These are phyloP conservation scores for Dispira parvispora DNA, from an alignment of 192 early-diverging fungal genomes.

Conservation along the genomic window DNA sequence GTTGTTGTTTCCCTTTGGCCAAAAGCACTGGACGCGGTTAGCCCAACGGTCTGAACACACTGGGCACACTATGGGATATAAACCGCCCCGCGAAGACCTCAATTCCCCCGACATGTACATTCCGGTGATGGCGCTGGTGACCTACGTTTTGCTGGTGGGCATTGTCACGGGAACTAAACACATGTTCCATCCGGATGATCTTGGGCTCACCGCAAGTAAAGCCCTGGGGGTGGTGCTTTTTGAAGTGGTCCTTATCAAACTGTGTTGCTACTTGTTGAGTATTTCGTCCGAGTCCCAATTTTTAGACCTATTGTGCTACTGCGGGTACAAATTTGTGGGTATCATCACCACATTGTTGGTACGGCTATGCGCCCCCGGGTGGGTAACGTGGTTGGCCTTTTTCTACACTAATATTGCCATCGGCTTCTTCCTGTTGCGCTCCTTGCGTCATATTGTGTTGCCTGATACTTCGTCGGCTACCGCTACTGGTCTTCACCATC, in stretches of 20 bases:
- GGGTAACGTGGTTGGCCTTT: slow-evolving; percentile 49
- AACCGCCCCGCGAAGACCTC: slow-evolving; percentile 75
- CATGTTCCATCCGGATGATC: slow-evolving; percentile 71
- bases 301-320: slow-evolving; percentile 73
- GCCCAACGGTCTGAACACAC: slow-evolving; percentile 54
- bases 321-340: slow-evolving; percentile 91
- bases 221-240: slow-evolving; percentile 60
- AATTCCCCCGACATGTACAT: slow-evolving; percentile 97
- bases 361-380: slow-evolving; percentile 31
- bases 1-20: slow-evolving; percentile 83
- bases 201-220: slow-evolving; percentile 71
- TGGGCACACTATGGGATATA: slow-evolving; percentile 60
- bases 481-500: slow-evolving; percentile 39
- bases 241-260: slow-evolving; percentile 70
- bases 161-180: slow-evolving; percentile 39
- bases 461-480: slow-evolving; percentile 44
- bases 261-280: slow-evolving; percentile 74
- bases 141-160: slow-evolving; percentile 73
- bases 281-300: slow-evolving; percentile 68
- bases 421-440: slow-evolving; percentile 78
- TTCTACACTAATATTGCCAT: slow-evolving; percentile 56
- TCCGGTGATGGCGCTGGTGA: slow-evolving; percentile 84
- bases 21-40: slow-evolving; percentile 67
- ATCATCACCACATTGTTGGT: slow-evolving; percentile 32
- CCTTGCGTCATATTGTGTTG: slow-evolving; percentile 54